Base-by-base conservation (phyloP, 495 filamentous ascomycete species). In the Penicillium turbatum region DNA sequence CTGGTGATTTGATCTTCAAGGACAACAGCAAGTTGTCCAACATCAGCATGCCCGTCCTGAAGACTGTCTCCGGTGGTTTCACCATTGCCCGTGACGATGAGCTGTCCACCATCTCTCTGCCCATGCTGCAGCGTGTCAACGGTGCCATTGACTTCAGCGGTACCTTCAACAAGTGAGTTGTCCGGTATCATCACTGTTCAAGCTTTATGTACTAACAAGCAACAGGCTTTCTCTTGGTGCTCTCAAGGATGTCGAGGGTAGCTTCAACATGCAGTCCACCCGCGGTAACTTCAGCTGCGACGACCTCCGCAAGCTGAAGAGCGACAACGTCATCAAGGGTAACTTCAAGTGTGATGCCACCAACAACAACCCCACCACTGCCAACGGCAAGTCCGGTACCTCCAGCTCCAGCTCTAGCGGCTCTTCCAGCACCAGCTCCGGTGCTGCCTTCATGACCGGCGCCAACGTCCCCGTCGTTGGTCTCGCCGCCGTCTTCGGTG, bases 111-210 rank as follows among this genome's bases (percentile, higher is more conserved):
- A 78, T 96, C 29, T 79, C 78, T 41, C 88, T 97, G 77, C 75
- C 79, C 34, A 62, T 73, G 38, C 79, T 98, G 19, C 61, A 79
- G 54, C 77, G 67, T n/a, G 80, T 97, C 40, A 80, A 78, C 56
- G 93, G 92, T 72, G 92, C 92, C 54, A 75, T 99, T 70, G 89
- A 95, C 76, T 83, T 96, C 72, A 83, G 82, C 62, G 93, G 93
- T 63, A 85, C 81, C 73, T 95, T 96, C 71, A 81, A 81, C 45
- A 75, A 81, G 87, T 96, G 79, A 78, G 90, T 82, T 41, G 29
- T 3, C 19, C 8, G n/a, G 47, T 40, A 9, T 6, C 35, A n/a
- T 31, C 19, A 6, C 27, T 38, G 11, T 26, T 29, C 48, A 19
- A 57, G 30, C 15, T 17, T n/a, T 3, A 7, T 9, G 55, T 55